These are phyloP conservation scores for Pythium monospermum DNA, from an alignment of 352 stramenopile genomes.

Conservation along the genomic window DNA sequence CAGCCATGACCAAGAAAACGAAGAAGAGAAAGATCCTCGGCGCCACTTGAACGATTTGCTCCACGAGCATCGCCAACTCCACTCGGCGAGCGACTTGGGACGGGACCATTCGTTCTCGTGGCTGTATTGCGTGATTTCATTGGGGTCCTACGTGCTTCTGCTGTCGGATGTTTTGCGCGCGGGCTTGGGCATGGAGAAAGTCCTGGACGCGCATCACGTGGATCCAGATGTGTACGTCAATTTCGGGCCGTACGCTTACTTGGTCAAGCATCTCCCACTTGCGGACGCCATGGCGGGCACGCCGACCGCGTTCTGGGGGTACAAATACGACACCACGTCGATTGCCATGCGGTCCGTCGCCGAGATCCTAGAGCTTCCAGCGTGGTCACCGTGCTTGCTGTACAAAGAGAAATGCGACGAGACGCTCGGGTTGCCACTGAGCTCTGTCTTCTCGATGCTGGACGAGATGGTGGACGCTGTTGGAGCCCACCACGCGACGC, in stretches of 20 bases:
- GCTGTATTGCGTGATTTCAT: constrained; percentile 2
- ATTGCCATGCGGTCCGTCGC: constrained; percentile 12
- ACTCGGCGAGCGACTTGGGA: constrained; percentile 7
- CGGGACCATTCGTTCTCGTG: constrained; percentile 17
- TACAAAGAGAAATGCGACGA: constrained; percentile 10
- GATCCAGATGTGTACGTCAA: constrained; percentile 3
- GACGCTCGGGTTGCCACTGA: neutral
- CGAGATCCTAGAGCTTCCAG: neutral
- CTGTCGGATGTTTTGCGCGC: constrained; percentile 22
- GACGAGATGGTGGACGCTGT: constrained; percentile 1
- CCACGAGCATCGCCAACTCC: neutral
- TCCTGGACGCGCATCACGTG: no score
- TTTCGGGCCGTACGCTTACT: constrained; percentile 8
- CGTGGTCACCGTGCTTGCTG: constrained; percentile 13
- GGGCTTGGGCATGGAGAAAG: constrained; percentile 1
- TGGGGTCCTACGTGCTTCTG: constrained; percentile 25
- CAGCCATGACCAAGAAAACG: no score
- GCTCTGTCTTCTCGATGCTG: constrained; percentile 13
- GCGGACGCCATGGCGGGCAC: neutral
- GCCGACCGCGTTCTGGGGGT: constrained; percentile 2
- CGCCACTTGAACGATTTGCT: no score
- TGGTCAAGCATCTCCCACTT: neutral
- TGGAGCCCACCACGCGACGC: neutral
- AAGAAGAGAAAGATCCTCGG: no score
- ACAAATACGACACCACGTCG: constrained; percentile 24